Evolutionary conservation across 2,329 filamentous ascomycete species (phyloP).

Genomic region (Diaporthe batatas): DNA sequence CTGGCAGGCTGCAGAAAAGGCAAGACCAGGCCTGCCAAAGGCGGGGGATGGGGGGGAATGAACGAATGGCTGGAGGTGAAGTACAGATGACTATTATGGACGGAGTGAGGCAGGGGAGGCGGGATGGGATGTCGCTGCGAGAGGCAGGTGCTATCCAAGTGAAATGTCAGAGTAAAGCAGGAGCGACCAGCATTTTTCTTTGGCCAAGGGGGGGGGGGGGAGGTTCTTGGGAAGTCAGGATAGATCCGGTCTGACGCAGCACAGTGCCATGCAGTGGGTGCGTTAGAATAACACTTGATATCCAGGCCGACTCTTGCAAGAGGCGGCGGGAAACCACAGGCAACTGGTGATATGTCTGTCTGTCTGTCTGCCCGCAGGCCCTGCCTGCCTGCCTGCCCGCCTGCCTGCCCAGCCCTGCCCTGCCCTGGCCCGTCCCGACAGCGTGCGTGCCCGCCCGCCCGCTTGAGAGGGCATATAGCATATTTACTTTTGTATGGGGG

Average conservation of each 20-base stretch:
- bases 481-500: slow-evolving; percentile 7
- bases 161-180: slow-evolving; percentile 4
- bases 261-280: slow-evolving; percentile 2
- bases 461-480: neutral
- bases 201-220: too few relatives aligned
- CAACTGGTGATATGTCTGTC: neutral
- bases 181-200: slow-evolving; percentile 4
- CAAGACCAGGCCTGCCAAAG: slow-evolving; percentile 28
- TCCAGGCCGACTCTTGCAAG: neutral
- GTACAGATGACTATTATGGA: slow-evolving; percentile 1
- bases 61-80: slow-evolving; percentile 1
- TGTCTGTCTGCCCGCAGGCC: neutral
- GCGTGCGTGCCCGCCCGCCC: neutral
- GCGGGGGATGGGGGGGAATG: slow-evolving; percentile 15
- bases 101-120: slow-evolving; percentile 8
- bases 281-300: slow-evolving; percentile 11
- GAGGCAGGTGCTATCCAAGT: slow-evolving; percentile 19
- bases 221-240: slow-evolving; percentile 4
- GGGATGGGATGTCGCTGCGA: slow-evolving; percentile 18
- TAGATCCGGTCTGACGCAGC: neutral
- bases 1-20: slow-evolving; percentile 33
- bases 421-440: neutral
- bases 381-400: neutral
- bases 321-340: neutral
- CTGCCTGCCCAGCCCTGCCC: neutral